Evolutionary conservation across 257 asterid genomes (phyloP).

Genomic region (Ajuga chamaepitys): DNA sequence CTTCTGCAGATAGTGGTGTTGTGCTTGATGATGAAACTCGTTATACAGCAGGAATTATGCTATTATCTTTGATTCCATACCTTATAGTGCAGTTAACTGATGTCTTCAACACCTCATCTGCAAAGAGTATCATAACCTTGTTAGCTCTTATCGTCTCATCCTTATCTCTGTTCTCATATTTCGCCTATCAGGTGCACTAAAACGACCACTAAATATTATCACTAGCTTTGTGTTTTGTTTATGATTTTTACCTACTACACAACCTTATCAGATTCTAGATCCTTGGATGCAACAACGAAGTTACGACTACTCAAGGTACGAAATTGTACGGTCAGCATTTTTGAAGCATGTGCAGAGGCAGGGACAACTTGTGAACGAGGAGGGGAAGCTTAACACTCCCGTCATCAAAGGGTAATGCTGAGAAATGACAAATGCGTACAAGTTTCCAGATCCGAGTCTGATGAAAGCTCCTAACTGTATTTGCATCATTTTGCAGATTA

Average conservation of each 20-base stretch:
- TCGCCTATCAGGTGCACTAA: slow-evolving; percentile 36
- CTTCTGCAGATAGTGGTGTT: slow-evolving; percentile 41
- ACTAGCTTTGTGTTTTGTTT: too few relatives aligned
- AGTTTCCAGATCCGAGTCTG: neutral
- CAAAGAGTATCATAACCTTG: slow-evolving; percentile 22
- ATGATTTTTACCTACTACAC: neutral
- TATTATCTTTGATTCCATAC: slow-evolving; percentile 46
- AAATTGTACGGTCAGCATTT: slow-evolving; percentile 24
- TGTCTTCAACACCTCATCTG: slow-evolving; percentile 16
- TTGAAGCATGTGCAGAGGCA: slow-evolving; percentile 26
- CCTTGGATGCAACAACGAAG: slow-evolving; percentile 65
- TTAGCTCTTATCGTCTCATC: slow-evolving; percentile 31
- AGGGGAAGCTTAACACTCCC: slow-evolving; percentile 27
- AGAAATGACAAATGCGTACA: neutral
- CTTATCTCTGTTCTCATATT: slow-evolving; percentile 23
- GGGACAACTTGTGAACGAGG: slow-evolving; percentile 29
- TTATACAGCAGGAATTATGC: slow-evolving; percentile 38
- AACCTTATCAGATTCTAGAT: slow-evolving; percentile 28
- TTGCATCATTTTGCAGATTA: slow-evolving; percentile 24
- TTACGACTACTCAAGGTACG: slow-evolving; percentile 41
- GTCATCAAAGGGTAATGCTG: slow-evolving; percentile 22
- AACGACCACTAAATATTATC: neutral
- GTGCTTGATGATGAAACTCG: slow-evolving; percentile 30
- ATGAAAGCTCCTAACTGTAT: neutral
- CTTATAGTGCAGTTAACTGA: slow-evolving; percentile 29